Evolutionary conservation across 768 basidiomycete species (phyloP), one percentile per base, ranked within the genome.

Genomic region (Xerocomus spinulosus): DNA sequence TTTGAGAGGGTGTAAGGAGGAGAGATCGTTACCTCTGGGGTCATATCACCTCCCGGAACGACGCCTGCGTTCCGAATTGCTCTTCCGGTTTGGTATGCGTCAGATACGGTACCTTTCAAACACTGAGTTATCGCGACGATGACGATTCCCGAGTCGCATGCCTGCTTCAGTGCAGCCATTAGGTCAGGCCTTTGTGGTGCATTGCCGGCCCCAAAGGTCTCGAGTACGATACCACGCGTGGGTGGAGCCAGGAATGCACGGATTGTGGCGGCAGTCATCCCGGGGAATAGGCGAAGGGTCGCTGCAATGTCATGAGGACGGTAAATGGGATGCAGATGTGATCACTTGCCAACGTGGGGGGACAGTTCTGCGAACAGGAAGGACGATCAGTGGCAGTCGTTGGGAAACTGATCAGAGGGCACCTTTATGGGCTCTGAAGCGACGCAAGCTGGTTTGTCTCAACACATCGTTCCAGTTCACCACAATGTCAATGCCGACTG

Each of bases 41-140:
- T 96, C 92, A 95, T 94, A 64, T 96, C 93, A 23, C 80, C 81
- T 6, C 92, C 92, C 0, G 88, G 77, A 12, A 93, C 78, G 17
- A 94, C 84, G 0, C 92, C 92, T n/a, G 72, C 76, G 39, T 80
- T 75, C 28, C 82, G 70, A 18, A 93, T 71, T 3, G 78, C 77
- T 54, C 83, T 73, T 4, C 87, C 90, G 12, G 87, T 85, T 68
- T 87, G 83, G 56, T 94, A 94, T 14, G 84, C 82, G 57, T 86
- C 82, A 9, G 85, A 86, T 9, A 97, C 93, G 4, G 85, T 77
- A 8, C 94, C 94, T 63, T 85, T 92, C 14, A 81, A 61, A 61
- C 94, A 96, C 59, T 97, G 94, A 0, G 91, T 84, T 42, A 96
- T 92, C 10, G 92, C 90, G 32, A 97, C 91, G 40, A 97, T 80